phyloP scores from a whole-genome alignment of 768 basidiomycete species.

The Mrakia gelida region DNA sequence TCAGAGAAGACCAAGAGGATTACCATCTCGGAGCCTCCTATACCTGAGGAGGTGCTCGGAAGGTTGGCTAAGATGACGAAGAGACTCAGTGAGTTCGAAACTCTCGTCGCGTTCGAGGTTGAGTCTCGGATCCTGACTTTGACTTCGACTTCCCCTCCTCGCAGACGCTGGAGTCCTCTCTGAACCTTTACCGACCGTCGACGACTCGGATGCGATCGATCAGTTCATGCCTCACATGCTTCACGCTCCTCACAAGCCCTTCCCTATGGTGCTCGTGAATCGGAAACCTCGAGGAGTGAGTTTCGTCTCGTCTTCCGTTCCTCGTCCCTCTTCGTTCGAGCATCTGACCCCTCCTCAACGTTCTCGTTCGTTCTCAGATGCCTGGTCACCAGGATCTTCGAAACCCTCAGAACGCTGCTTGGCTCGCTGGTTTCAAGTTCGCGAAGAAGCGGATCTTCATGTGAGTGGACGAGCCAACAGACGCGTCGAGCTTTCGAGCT shows the following conservation, averaged over 20 bases:
- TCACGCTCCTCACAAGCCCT: constrained; percentile 55
- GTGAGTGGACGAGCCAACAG: constrained; percentile 40
- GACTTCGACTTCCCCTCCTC: background rate
- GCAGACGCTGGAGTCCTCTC: constrained; percentile 45
- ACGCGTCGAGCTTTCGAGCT: background rate
- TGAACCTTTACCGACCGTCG: constrained; percentile 47
- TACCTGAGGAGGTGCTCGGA: constrained; percentile 19
- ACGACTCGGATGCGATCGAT: constrained; percentile 48
- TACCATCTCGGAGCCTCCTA: background rate
- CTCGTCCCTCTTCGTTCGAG: background rate
- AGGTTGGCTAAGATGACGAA: constrained; percentile 43
- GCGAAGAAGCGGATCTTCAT: constrained; percentile 64
- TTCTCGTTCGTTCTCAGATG: constrained; percentile 1
- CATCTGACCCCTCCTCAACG: too few relatives aligned
- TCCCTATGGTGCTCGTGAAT: constrained; percentile 65
- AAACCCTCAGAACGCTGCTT: constrained; percentile 62
- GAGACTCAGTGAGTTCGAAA: constrained; percentile 43
- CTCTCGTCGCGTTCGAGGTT: background rate
- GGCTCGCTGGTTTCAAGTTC: constrained; percentile 61
- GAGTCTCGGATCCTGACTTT: background rate
- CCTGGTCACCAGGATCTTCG: constrained; percentile 48
- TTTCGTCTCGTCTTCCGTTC: constrained; percentile 33
- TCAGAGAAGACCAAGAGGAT: background rate
- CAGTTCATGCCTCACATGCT: constrained; percentile 62
- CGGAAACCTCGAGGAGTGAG: constrained; percentile 56